Conservation (phyloP, 306 rosid genomes). For the Rubus parviflorus region DNA sequence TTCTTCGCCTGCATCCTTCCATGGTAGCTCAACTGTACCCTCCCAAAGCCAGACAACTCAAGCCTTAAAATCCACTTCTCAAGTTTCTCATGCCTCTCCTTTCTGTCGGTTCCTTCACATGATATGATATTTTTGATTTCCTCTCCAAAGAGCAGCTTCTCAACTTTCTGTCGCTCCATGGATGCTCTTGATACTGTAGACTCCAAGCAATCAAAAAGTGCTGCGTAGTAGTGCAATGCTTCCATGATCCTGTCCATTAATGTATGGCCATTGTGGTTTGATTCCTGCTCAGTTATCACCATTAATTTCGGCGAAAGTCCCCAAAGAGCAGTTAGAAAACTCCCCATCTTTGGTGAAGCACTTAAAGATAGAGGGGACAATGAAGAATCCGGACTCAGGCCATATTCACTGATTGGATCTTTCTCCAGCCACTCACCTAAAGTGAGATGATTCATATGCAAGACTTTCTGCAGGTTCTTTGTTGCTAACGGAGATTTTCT, state of each 20-base stretch:
- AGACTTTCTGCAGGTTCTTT: constrained; percentile 46
- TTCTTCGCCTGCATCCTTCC: constrained; percentile 51
- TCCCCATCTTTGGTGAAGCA: constrained; percentile 74
- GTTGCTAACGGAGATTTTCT: constrained; percentile 51
- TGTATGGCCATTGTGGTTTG: constrained; percentile 66
- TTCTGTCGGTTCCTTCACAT: constrained; percentile 75
- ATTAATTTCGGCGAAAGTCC: constrained; percentile 63
- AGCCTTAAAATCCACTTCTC: constrained; percentile 73
- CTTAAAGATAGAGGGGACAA: constrained; percentile 57
- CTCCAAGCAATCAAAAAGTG: constrained; percentile 78
- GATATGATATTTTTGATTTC: constrained; percentile 81
- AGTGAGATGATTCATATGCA: constrained; percentile 53
- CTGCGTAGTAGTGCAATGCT: constrained; percentile 63
- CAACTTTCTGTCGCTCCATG: constrained; percentile 58
- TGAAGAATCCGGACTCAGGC: constrained; percentile 57
- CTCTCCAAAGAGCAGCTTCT: constrained; percentile 71
- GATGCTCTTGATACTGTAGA: constrained; percentile 59
- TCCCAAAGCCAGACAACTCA: constrained; percentile 60
- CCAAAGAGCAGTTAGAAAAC: constrained; percentile 49
- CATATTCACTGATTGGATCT: constrained; percentile 51
- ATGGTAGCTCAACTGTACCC: constrained; percentile 50
- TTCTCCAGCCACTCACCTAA: constrained; percentile 68
- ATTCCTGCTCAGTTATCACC: constrained; percentile 84
- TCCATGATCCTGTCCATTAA: constrained; percentile 62
- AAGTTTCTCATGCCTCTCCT: constrained; percentile 72